phyloP scores from a whole-genome alignment of 2,329 filamentous ascomycete genomes.

The Apiospora kogelbergensis region DNA sequence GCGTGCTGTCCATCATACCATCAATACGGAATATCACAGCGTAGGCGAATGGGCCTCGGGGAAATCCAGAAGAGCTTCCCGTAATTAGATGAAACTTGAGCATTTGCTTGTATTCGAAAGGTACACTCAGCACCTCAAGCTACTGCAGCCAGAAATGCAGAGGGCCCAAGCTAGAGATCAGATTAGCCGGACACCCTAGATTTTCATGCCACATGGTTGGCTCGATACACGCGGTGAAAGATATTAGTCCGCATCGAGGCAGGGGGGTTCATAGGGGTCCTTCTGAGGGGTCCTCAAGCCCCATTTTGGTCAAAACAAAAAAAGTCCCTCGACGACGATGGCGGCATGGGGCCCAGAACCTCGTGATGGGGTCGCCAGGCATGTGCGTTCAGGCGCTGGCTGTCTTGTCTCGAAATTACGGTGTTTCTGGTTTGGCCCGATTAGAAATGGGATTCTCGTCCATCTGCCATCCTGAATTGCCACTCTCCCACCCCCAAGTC shows the following conservation, averaged over 20 bases:
- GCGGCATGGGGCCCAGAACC: background rate
- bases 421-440: background rate
- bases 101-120: background rate
- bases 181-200: background rate
- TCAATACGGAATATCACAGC: background rate
- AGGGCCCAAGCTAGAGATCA: background rate
- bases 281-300: background rate
- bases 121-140: background rate
- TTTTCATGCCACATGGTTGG: background rate
- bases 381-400: background rate
- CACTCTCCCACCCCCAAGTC: background rate
- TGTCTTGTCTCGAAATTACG: background rate
- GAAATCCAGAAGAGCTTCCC: background rate
- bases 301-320: background rate
- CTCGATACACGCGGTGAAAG: background rate
- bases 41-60: background rate
- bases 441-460: background rate
- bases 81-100: background rate
- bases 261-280: background rate
- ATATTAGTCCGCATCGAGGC: background rate
- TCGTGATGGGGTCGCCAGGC: background rate
- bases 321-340: background rate
- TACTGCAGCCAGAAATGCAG: background rate
- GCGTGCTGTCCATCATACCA: background rate
- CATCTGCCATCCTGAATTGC: slow-evolving; percentile 6